A percentile compares a stretch with the other conserved stretches of the same genome.
Conservation (phyloP, 2,329 filamentous ascomycete species). For the Paecilomyces variotii region DNA sequence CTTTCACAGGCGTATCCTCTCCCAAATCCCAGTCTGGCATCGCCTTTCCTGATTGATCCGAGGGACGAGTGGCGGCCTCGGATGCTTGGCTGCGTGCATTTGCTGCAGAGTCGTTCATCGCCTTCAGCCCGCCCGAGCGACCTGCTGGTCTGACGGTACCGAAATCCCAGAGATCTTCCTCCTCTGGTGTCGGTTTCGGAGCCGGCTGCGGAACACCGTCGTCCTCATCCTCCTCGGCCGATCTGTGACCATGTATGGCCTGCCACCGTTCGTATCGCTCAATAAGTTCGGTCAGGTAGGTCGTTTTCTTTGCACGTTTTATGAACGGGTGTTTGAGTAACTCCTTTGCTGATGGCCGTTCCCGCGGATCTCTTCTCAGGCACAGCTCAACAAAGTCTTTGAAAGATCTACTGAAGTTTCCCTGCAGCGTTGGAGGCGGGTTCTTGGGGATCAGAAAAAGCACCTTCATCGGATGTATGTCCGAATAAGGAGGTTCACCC, state of each 20-base stretch:
- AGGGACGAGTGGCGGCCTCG: conserved; percentile 44
- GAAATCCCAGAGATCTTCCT: conserved; percentile 97
- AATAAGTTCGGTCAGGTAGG: conserved; percentile 93
- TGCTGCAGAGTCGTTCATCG: conserved; percentile 72
- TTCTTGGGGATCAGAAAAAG: conserved; percentile 96
- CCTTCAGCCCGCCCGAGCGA: conserved; percentile 55
- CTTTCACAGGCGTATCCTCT: conserved; percentile 14
- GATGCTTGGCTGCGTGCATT: conserved; percentile 61
- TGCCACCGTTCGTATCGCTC: conserved; percentile 84
- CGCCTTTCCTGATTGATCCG: conserved; percentile 7
- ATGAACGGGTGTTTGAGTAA: conserved; percentile 86
- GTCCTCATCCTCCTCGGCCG: conserved; percentile 58
- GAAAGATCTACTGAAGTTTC: conserved; percentile 72
- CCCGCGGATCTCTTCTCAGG: conserved; percentile 78
- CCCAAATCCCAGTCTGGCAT: conserved; percentile 24
- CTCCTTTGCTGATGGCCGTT: conserved; percentile 79
- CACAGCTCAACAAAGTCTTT: conserved; percentile 81
- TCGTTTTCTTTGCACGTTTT: conserved; percentile 84
- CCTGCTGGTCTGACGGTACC: conserved; percentile 83
- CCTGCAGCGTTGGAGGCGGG: conserved; percentile 70
- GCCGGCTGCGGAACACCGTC: conserved; percentile 32
- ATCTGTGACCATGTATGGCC: conserved; percentile 65
- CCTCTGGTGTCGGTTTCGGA: conserved; percentile 41
- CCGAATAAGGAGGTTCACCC: conserved; percentile 87
- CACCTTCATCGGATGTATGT: conserved; percentile 98